Evolutionary conservation across 2,329 filamentous ascomycete genomes (phyloP).

Genomic region (Trichocomaceae sp.): DNA sequence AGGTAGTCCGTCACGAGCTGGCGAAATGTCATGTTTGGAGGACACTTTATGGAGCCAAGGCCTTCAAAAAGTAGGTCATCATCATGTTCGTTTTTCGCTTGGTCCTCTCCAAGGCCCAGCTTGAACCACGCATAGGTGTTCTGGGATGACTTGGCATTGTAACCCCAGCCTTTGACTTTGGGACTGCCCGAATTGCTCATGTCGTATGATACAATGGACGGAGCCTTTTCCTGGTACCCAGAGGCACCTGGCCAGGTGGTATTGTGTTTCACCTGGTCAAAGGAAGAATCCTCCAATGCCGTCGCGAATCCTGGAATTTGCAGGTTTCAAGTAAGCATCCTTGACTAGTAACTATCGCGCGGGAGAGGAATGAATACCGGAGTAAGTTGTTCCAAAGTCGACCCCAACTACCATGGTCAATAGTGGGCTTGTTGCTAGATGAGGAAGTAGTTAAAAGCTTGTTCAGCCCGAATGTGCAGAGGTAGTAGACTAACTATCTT

Average conservation of each 20-base stretch:
- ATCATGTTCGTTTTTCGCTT: neutral
- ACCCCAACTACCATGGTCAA: conserved; percentile 1
- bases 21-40: neutral
- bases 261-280: neutral
- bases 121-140: conserved; percentile 7
- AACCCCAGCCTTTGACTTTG: neutral
- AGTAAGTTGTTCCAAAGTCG: conserved; percentile 12
- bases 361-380: neutral
- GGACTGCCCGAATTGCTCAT: neutral
- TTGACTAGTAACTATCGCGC: neutral
- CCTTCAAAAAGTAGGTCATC: neutral
- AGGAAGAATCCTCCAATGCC: neutral
- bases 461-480: neutral
- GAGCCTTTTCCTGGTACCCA: neutral
- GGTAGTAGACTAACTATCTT: neutral
- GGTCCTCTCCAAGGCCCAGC: neutral
- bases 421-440: neutral
- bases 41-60: neutral
- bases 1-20: conserved; percentile 6
- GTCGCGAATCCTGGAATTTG: neutral
- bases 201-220: neutral
- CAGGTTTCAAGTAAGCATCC: neutral
- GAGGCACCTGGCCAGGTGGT: neutral
- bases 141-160: neutral
- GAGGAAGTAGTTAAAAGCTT: neutral